Conservation (phyloP, 2,329 filamentous ascomycete genomes). For the Ploettnerulaceae sp. region DNA sequence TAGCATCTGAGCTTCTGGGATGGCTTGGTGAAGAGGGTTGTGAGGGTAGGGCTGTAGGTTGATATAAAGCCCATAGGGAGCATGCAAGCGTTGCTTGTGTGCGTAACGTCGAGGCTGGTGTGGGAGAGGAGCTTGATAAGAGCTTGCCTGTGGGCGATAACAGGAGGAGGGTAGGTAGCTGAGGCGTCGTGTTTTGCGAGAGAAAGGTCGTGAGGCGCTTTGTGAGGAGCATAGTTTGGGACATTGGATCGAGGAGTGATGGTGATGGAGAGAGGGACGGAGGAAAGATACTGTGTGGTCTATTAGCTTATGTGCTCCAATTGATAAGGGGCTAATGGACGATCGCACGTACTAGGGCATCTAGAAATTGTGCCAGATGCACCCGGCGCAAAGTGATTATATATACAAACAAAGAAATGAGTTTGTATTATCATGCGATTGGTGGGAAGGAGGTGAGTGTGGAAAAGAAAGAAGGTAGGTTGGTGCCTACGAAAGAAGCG, state of each 20-base stretch:
- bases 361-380: constrained; percentile 10
- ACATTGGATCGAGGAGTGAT: constrained; percentile 16
- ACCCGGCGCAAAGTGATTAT: too few species aligned
- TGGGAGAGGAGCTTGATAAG: constrained; percentile 54
- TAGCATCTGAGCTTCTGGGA: constrained; percentile 11
- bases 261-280: too few species aligned
- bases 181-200: constrained; percentile 48
- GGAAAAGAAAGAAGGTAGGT: background rate
- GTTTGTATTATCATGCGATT: background rate
- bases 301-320: background rate
- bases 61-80: constrained; percentile 56
- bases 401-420: background rate
- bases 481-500: too few species aligned
- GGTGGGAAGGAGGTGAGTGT: background rate
- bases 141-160: constrained; percentile 58
- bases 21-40: constrained; percentile 25
- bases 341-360: constrained; percentile 18
- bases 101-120: constrained; percentile 52
- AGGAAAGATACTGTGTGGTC: too few species aligned
- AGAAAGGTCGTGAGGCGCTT: constrained; percentile 61
- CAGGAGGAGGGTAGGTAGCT: constrained; percentile 55
- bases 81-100: constrained; percentile 61
- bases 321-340: background rate
- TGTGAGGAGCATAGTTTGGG: constrained; percentile 49
- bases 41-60: constrained; percentile 36